Conservation (phyloP, 2,329 filamentous ascomycete genomes). For the Waltergamsia citrina region DNA sequence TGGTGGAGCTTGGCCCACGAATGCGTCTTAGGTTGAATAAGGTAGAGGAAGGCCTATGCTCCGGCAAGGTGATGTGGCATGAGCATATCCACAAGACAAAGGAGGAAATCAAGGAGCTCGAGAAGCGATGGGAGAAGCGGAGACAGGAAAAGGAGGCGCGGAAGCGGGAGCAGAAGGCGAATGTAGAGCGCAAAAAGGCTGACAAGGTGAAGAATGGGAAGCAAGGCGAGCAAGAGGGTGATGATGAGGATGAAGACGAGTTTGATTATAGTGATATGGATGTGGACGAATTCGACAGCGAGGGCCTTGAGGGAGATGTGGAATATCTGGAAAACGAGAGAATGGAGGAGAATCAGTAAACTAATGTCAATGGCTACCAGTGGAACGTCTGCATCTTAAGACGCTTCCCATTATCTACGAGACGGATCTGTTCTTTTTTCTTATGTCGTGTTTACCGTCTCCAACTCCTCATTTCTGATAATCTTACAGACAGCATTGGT, state of each 20-base stretch:
- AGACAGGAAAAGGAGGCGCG: conserved; percentile 74
- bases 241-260: conserved; percentile 27
- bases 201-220: conserved; percentile 29
- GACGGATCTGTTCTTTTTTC: too few species aligned
- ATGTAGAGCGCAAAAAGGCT: conserved; percentile 74
- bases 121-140: conserved; percentile 72
- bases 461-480: too few species aligned
- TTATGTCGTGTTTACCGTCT: too few species aligned
- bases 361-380: too few species aligned
- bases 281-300: conserved; percentile 40
- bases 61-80: conserved; percentile 94
- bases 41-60: conserved; percentile 88
- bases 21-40: conserved; percentile 87
- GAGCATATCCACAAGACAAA: conserved; percentile 83
- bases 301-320: conserved; percentile 37
- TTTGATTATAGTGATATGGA: conserved; percentile 35
- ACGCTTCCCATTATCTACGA: too few species aligned
- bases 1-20: conserved; percentile 85
- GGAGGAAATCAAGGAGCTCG: conserved; percentile 67
- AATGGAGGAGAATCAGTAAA: too few species aligned
- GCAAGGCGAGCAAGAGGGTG: conserved; percentile 23
- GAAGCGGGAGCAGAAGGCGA: conserved; percentile 76
- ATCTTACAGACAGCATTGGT: too few species aligned
- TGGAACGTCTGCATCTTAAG: too few species aligned
- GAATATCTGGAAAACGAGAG: conserved; percentile 38